Evolutionary conservation across 768 basidiomycete species (phyloP), one percentile per base, ranked within the genome.

Genomic region (Termitomyces sp.): DNA sequence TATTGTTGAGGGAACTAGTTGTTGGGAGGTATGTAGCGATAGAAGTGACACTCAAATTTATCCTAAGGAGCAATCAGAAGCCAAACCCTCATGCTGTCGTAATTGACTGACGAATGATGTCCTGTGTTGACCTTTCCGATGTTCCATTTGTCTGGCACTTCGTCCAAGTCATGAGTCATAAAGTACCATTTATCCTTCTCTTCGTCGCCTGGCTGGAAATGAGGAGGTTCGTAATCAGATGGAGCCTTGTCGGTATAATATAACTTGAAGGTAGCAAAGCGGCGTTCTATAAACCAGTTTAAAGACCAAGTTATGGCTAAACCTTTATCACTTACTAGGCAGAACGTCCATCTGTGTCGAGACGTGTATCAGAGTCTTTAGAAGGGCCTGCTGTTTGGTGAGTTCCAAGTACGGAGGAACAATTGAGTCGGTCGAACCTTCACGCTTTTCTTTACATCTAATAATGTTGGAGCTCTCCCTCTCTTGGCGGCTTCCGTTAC

Each of bases 201-300:
- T 6, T 74, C 73, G 66, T 94, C 90, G 0, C 86, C 91, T 5
- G 88, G 72, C 58, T 82, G 80, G 66, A 94, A 94, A 69, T 87
- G 76, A 0, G 89, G 89, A 5, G 93, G 93, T 68, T 95, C 89
- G 66, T 95, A 95, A 54, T 93, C 86, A 9, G 78, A 74, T 0
- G 93, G 93, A 13, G 91, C 87, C 23, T 83, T 78, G 50, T 91
- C 86, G 14, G 87, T 88, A 69, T 93, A 95, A 68, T 88, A 92
- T 12, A 92, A 72, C 69, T 95, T 95, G 77, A 95, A 91, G 20
- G 88, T 91, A n/a, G 92, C 90, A 66, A 80, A 95, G 36, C 93
- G 87, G 50, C 86, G 86, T 65, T 85, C 91, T 91, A 66, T 30
- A 32, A 5, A 20, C 58, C 41, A 36, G 23, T 38, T 13, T 36